Base-by-base conservation (phyloP, 1,284 basidiomycete species). In the Phylloporus gajari region DNA sequence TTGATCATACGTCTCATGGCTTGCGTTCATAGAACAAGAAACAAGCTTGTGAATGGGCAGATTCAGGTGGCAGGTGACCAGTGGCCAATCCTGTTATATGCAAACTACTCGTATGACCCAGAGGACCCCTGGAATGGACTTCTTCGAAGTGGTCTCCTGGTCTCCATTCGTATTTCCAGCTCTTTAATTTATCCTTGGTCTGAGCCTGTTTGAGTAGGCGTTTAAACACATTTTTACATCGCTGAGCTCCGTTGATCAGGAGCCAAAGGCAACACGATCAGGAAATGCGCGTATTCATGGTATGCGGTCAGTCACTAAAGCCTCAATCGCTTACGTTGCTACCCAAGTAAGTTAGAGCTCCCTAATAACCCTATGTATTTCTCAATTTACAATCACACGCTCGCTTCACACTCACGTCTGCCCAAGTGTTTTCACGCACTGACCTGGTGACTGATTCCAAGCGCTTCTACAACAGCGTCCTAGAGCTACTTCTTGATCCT, bases 161-260 rank as follows among this genome's bases (percentile, higher is more conserved):
- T 67, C 1, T 67, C 56, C 7, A 56, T 60, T 4, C 25, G 27
- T 59, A 32, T 42, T 42, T 32, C 35, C 19, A 32, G 21, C 21
- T 19, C 42, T 42, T 42, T 42, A 13, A 15, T 42, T 42, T 13
- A 42, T 42, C 42, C 42, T 32, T 1, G 12, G 21, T 48, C 23
- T 48, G 46, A 23, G 46, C 23, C 23, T 25, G 17, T 59, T 21
- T 59, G 17, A 21, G 30, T n/a, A 72, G 69, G 67, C 64, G 3
- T 73, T 38, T 60, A 73, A 60, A 11, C 70, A 73, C 32, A 60
- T 72, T 2, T 72, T 73, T 23, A 73, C 67, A 71, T 63, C 35
- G 8, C 35, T 35, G 35, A 35, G 35, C 35, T 35, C 35, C 35
- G 8, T 35, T 35, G 35, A 35, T 35, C 8, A n/a, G n/a, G n/a